Base-by-base conservation (phyloP, 352 stramenopile genomes). In the Pythium myriotylum region DNA sequence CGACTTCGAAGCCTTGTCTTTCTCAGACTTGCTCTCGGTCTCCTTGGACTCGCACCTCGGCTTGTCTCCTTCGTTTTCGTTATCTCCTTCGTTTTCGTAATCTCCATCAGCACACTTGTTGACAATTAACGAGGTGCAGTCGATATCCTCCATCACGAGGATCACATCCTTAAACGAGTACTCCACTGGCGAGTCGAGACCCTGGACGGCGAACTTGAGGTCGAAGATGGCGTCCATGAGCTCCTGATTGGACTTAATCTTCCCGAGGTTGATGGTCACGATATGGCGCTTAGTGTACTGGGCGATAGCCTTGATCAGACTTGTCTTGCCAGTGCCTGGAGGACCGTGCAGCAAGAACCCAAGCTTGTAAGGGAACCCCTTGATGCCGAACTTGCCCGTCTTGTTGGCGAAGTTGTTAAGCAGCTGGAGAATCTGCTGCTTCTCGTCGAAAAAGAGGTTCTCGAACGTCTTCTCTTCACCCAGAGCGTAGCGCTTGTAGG, bases 61-160 rank as follows among this genome's bases (percentile, higher is more conserved):
- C 29, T 35, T 20, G 2, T 3, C 10, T 16, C 23, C 40, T 20
- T 14, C 37, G 13, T 27, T 23, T 27, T 46, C 52, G 35, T 26
- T 32, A 16, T 47, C 9, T 40, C 37, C 56, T 7, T 6, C 33
- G 16, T 65, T 54, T 17, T 46, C 52, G 35, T 26, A 24, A 16
- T 47, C 9, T 40, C 37, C 56, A 9, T 6, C 33, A 10, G 60
- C 57, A 14, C 77, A 74, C 10, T 65, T 50, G 27, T 79, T 75
- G 0, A 95, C 88, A n/a, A 95, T 76, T 2, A 79, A 82, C 3
- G 81, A 86, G 10, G 84, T 78, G 39, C 84, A 91, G 70, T 96
- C 88, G 47, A 94, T 83, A 73, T 95, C 86, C 58, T 96, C 86
- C 78, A 96, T 92, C 22, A 96, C 88, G 62, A 91, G 96, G 16